Conservation (phyloP, 2,329 filamentous ascomycete genomes). For the Trichoderma gracile region DNA sequence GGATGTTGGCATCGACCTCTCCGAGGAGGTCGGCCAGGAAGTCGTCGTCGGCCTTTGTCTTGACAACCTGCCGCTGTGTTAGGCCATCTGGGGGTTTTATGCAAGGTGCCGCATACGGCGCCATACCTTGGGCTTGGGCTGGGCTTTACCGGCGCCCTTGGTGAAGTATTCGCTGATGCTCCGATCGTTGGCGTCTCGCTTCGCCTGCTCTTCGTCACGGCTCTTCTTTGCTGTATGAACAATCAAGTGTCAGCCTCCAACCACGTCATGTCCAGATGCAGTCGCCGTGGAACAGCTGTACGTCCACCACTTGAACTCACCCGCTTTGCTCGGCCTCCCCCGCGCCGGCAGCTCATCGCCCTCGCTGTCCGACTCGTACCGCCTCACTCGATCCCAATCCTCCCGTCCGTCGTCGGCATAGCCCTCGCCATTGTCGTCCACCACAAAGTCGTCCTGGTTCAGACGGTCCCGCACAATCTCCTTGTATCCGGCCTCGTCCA, state of each 20-base stretch:
- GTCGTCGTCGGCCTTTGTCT: slow-evolving; percentile 83
- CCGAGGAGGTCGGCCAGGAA: slow-evolving; percentile 84
- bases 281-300: no score
- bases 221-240: slow-evolving; percentile 71
- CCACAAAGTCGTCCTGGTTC: slow-evolving; percentile 95
- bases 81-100: neutral
- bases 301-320: slow-evolving; percentile 38
- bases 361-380: slow-evolving; percentile 75
- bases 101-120: neutral
- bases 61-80: slow-evolving; percentile 57
- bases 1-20: slow-evolving; percentile 79
- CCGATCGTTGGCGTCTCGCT: slow-evolving; percentile 82
- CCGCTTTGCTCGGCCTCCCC: slow-evolving; percentile 53
- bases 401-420: slow-evolving; percentile 96
- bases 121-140: slow-evolving; percentile 79
- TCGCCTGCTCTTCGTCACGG: slow-evolving; percentile 81
- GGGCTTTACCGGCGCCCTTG: slow-evolving; percentile 65
- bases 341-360: slow-evolving; percentile 40
- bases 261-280: neutral
- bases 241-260: neutral
- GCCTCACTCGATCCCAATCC: slow-evolving; percentile 78
- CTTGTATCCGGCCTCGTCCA: slow-evolving; percentile 96
- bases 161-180: slow-evolving; percentile 95
- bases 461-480: slow-evolving; percentile 87
- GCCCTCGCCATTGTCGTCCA: slow-evolving; percentile 96